These are phyloP conservation scores for Fusarium subtropicale DNA, from an alignment of 2,329 filamentous ascomycete species.

Conservation along the genomic window DNA sequence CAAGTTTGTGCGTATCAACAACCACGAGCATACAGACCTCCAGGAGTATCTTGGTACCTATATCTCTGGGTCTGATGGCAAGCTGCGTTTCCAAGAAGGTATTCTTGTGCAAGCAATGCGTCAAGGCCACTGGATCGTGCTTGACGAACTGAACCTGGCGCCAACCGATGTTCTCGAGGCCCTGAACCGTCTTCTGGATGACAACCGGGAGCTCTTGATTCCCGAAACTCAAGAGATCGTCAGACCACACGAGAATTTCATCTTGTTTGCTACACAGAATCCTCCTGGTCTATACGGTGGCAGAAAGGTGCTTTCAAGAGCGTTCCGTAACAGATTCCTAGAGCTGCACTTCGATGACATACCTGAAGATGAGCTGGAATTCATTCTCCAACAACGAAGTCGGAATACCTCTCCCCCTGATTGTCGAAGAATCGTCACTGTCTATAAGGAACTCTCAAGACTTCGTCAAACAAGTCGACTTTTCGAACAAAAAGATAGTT, in stretches of 20 bases:
- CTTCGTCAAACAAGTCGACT: slow-evolving; percentile 89
- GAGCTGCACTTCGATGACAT: slow-evolving; percentile 99
- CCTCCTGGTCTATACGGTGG: slow-evolving; percentile 95
- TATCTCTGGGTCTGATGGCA: slow-evolving; percentile 85
- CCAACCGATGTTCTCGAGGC: slow-evolving; percentile 97
- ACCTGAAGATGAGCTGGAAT: slow-evolving; percentile 91
- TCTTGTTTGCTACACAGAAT: slow-evolving; percentile 98
- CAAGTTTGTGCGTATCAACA: slow-evolving; percentile 98
- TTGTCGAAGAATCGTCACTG: slow-evolving; percentile 88
- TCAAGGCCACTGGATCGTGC: slow-evolving; percentile 96
- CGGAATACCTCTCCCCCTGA: slow-evolving; percentile 90
- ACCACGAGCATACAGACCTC: slow-evolving; percentile 97
- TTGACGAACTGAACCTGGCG: slow-evolving; percentile 96
- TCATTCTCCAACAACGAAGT: slow-evolving; percentile 88
- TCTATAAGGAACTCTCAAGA: slow-evolving; percentile 92
- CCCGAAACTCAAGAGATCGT: slow-evolving; percentile 97
- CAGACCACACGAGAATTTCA: slow-evolving; percentile 92
- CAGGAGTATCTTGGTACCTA: slow-evolving; percentile 98
- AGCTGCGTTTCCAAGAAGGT: slow-evolving; percentile 91
- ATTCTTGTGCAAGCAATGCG: slow-evolving; percentile 91
- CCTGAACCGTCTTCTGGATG: slow-evolving; percentile 92
- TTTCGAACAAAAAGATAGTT: slow-evolving; percentile 97
- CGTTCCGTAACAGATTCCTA: slow-evolving; percentile 96
- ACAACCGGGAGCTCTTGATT: slow-evolving; percentile 94
- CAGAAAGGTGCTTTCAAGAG: slow-evolving; percentile 89